Evolutionary conservation across 192 early-diverging fungal species (phyloP).

Genomic region (Entomortierella lignicola): DNA sequence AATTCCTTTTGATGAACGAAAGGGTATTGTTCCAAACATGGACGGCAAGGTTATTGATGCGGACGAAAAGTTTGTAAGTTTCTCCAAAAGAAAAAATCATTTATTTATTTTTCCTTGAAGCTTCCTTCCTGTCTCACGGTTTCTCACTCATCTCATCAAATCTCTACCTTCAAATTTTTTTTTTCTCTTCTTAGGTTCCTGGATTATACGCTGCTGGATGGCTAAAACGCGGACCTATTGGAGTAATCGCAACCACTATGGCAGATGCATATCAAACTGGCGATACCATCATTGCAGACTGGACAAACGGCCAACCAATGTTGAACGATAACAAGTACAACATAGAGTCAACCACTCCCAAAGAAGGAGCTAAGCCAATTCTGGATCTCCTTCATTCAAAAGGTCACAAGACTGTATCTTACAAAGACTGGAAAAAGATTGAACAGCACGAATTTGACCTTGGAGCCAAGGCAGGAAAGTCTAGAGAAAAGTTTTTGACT

Average conservation of each 20-base stretch:
- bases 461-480: slow-evolving; percentile 77
- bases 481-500: slow-evolving; percentile 82
- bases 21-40: slow-evolving; percentile 82
- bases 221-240: slow-evolving; percentile 95
- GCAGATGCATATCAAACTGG: slow-evolving; percentile 93
- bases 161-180: too few relatives aligned
- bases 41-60: slow-evolving; percentile 75
- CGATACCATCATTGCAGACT: slow-evolving; percentile 75
- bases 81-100: too few relatives aligned
- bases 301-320: slow-evolving; percentile 58
- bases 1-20: slow-evolving; percentile 79
- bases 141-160: too few relatives aligned
- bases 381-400: slow-evolving; percentile 48
- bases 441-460: slow-evolving; percentile 77
- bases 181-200: slow-evolving; percentile 56
- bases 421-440: slow-evolving; percentile 85
- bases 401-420: slow-evolving; percentile 66
- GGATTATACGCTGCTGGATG: slow-evolving; percentile 93
- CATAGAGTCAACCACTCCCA: not conserved
- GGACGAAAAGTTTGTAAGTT: slow-evolving; percentile 44
- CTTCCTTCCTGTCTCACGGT: too few relatives aligned
- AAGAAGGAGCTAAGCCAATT: slow-evolving; percentile 26
- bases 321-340: slow-evolving; percentile 9
- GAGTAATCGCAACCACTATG: slow-evolving; percentile 96
- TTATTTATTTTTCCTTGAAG: too few relatives aligned